Evolutionary conservation across 2,329 filamentous ascomycete genomes (phyloP).

Genomic region (Metarhizium brunneum): DNA sequence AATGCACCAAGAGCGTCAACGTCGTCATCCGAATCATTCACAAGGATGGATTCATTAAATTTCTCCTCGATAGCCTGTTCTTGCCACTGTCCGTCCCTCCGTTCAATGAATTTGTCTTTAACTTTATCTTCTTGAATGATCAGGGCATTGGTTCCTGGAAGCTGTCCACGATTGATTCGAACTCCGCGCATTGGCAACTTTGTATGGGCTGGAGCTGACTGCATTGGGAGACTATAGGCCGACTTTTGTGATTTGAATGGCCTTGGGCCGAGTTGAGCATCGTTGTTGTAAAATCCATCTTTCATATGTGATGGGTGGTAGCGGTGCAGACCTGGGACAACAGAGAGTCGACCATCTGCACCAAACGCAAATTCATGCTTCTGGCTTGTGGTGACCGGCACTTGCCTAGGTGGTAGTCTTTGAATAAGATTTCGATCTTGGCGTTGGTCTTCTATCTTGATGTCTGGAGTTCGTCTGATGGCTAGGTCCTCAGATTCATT

Average conservation of each 20-base stretch:
- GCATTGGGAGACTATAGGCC: conserved; percentile 12
- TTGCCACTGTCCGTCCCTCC: conserved; percentile 13
- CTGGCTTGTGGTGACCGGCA: not conserved
- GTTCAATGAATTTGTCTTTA: conserved; percentile 6
- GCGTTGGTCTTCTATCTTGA: conserved; percentile 2
- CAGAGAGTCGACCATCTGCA: conserved; percentile 16
- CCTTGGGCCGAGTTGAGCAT: conserved; percentile 9
- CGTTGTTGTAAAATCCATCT: conserved; percentile 23
- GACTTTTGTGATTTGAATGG: conserved; percentile 9
- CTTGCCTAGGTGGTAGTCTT: not conserved
- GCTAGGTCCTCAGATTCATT: conserved; percentile 16
- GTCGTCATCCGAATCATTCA: conserved; percentile 16
- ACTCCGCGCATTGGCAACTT: conserved; percentile 30
- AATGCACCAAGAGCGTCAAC: conserved; percentile 11
- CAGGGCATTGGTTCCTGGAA: not conserved
- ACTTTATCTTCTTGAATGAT: conserved; percentile 1
- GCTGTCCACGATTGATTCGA: conserved; percentile 5
- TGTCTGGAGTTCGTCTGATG: conserved; percentile 5
- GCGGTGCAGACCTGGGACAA: conserved; percentile 17
- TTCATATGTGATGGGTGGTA: conserved; percentile 18
- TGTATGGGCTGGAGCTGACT: conserved; percentile 13
- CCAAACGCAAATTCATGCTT: conserved; percentile 4
- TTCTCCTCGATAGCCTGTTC: conserved; percentile 10
- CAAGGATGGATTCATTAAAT: conserved; percentile 9
- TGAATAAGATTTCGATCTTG: conserved; percentile 1